Evolutionary conservation across 2,329 filamentous ascomycete species (phyloP).

Genomic region (Fusarium buharicum): DNA sequence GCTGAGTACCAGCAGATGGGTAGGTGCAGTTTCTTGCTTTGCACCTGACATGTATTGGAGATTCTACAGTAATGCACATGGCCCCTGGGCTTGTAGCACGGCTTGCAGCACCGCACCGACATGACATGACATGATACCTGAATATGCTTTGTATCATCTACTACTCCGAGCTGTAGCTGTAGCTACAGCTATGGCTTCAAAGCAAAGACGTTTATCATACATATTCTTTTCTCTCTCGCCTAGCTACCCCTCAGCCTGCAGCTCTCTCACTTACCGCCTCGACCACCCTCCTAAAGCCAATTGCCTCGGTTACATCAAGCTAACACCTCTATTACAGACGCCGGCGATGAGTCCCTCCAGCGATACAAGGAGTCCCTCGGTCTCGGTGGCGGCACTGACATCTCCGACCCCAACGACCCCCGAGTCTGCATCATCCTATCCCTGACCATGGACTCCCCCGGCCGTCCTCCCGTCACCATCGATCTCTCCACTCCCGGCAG

Average conservation of each 20-base stretch:
- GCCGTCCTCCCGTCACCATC: slow-evolving; percentile 86
- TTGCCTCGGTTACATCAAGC: slow-evolving; percentile 9
- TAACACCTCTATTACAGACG: slow-evolving; percentile 57
- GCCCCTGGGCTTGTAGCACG: slow-evolving; percentile 16
- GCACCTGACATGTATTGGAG: slow-evolving; percentile 7
- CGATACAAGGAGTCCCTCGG: slow-evolving; percentile 98
- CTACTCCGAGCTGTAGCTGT: neutral
- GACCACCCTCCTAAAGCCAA: neutral
- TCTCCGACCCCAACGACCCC: slow-evolving; percentile 81
- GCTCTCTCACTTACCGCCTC: slow-evolving; percentile 7
- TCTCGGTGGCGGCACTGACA: slow-evolving; percentile 76
- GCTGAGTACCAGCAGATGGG: slow-evolving; percentile 94
- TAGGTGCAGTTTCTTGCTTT: slow-evolving; percentile 57
- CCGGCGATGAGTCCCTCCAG: slow-evolving; percentile 90
- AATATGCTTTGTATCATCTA: slow-evolving; percentile 5
- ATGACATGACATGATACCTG: slow-evolving; percentile 26
- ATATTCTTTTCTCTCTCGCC: neutral
- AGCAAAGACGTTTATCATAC: neutral
- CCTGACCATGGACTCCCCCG: slow-evolving; percentile 86
- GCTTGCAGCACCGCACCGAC: slow-evolving; percentile 17
- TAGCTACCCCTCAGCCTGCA: neutral
- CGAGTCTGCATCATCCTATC: slow-evolving; percentile 94
- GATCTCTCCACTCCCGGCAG: slow-evolving; percentile 81
- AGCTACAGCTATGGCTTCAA: neutral
- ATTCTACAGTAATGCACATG: slow-evolving; percentile 26